A percentile compares a stretch with the other conserved stretches of the same genome.
phyloP scores from a whole-genome alignment of 2,329 filamentous ascomycete species.

The Penicillium sp. region DNA sequence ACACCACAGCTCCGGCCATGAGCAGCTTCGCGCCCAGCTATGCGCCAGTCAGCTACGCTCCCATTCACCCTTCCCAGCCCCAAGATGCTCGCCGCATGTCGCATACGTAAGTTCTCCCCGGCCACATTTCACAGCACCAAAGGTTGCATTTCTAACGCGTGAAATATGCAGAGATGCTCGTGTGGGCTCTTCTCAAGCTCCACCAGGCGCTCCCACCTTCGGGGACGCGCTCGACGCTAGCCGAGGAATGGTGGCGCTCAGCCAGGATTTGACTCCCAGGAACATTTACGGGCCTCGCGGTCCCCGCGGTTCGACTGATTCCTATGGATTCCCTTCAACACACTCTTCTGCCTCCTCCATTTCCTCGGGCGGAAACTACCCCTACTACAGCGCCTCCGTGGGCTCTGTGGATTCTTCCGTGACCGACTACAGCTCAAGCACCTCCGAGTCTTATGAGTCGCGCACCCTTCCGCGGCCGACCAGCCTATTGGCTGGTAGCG shows the following conservation, averaged over 20 bases:
- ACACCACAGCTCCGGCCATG: conserved; percentile 66
- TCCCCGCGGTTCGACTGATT: conserved; percentile 73
- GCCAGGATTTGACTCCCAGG: conserved; percentile 83
- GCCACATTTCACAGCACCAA: background rate
- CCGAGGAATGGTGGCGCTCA: conserved; percentile 92
- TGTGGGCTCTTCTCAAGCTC: conserved; percentile 48
- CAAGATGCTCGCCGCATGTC: conserved; percentile 69
- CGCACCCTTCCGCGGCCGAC: conserved; percentile 81
- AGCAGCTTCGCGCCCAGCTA: conserved; percentile 71
- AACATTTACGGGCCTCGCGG: conserved; percentile 77
- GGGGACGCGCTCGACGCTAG: conserved; percentile 90
- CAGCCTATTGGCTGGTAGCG: conserved; percentile 59
- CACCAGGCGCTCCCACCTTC: conserved; percentile 62
- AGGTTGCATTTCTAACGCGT: conserved; percentile 17
- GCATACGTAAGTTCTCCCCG: conserved; percentile 68
- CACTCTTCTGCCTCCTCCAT: conserved; percentile 94
- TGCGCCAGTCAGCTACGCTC: conserved; percentile 73
- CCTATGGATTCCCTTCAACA: conserved; percentile 85
- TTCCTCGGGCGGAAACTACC: conserved; percentile 76
- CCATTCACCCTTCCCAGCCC: conserved; percentile 55
- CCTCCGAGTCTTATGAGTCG: conserved; percentile 81
- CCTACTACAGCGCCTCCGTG: conserved; percentile 82
- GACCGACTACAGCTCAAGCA: conserved; percentile 87
- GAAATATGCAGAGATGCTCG: conserved; percentile 33
- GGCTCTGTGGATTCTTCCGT: conserved; percentile 69